These are phyloP conservation scores for Trapa bicornis DNA, from an alignment of 345 rosid species.

Conservation along the genomic window DNA sequence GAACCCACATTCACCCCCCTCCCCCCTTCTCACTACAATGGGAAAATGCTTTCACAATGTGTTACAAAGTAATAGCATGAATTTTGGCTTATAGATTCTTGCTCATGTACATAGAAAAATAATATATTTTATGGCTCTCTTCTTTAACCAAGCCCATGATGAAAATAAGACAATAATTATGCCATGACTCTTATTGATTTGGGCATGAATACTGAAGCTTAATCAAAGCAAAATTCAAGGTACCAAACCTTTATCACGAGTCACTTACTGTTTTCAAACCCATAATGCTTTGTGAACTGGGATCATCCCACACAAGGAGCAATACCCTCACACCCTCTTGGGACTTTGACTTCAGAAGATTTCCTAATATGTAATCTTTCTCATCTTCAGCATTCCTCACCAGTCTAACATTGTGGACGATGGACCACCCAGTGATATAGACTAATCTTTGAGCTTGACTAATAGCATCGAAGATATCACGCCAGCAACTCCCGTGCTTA, in stretches of 20 bases:
- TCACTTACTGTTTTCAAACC: slow-evolving; percentile 54
- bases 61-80: background rate
- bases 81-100: background rate
- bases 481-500: slow-evolving; percentile 61
- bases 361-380: slow-evolving; percentile 39
- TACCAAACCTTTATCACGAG: slow-evolving; percentile 3
- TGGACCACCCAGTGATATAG: slow-evolving; percentile 93
- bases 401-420: slow-evolving; percentile 46
- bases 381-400: slow-evolving; percentile 38
- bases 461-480: slow-evolving; percentile 60
- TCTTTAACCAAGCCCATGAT: background rate
- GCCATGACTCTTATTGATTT: background rate
- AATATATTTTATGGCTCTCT: background rate
- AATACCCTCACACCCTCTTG: slow-evolving; percentile 93
- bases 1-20: background rate
- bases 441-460: slow-evolving; percentile 67
- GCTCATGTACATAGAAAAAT: background rate
- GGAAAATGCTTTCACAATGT: background rate
- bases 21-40: background rate
- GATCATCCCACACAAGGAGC: slow-evolving; percentile 96
- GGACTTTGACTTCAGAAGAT: slow-evolving; percentile 73
- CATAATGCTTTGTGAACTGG: slow-evolving; percentile 63
- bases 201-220: background rate
- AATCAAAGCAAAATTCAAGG: background rate
- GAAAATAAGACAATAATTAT: background rate